Conservation (phyloP, 2,329 filamentous ascomycete species). For the Mariannaea sp. region DNA sequence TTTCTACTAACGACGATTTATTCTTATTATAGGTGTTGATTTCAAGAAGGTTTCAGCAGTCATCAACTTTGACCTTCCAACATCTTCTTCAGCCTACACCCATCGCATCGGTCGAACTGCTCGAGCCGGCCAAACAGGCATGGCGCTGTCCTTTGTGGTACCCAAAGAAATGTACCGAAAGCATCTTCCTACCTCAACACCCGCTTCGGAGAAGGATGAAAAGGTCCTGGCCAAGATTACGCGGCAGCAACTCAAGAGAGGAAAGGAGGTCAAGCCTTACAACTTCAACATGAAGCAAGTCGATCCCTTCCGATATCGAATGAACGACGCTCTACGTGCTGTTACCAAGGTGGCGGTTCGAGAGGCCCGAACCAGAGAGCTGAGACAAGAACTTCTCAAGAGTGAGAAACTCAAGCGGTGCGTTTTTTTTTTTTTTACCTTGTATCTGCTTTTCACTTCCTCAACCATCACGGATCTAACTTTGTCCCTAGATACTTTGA, state of each 20-base stretch:
- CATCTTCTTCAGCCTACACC: conserved; percentile 89
- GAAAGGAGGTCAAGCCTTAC: conserved; percentile 85
- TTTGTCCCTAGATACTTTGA: conserved; percentile 73
- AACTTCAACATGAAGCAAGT: conserved; percentile 94
- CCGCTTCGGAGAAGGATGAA: conserved; percentile 81
- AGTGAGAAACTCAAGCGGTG: conserved; percentile 86
- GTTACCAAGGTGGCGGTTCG: conserved; percentile 90
- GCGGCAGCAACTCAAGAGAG: conserved; percentile 76
- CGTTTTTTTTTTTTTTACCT: conserved; percentile 1
- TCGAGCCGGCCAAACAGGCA: conserved; percentile 86
- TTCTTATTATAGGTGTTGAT: conserved; percentile 66
- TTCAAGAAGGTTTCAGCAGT: conserved; percentile 95
- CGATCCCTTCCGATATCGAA: conserved; percentile 91
- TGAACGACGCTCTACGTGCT: conserved; percentile 87
- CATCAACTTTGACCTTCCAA: conserved; percentile 95
- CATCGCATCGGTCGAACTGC: conserved; percentile 95
- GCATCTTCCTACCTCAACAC: conserved; percentile 82
- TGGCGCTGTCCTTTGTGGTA: conserved; percentile 94
- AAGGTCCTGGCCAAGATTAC: conserved; percentile 79
- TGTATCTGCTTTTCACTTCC: background rate
- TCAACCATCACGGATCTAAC: conserved; percentile 3
- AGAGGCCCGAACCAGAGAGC: conserved; percentile 85
- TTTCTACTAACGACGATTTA: background rate
- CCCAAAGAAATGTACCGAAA: conserved; percentile 82
- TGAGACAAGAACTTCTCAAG: conserved; percentile 88